Conservation (phyloP, 768 basidiomycete species). For the Panaeolus cyanescens region DNA sequence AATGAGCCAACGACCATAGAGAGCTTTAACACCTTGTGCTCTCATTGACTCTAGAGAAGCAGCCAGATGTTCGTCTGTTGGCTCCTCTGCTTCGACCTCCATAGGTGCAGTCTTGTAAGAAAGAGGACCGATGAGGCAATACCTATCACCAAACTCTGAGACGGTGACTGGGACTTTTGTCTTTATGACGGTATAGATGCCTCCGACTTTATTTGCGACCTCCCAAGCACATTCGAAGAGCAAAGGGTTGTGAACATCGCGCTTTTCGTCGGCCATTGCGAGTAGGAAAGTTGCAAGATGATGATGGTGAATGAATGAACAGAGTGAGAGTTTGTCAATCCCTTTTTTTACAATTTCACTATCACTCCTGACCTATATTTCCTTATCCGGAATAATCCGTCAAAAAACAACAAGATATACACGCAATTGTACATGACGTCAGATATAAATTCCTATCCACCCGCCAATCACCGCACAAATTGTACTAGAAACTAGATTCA, state of each 20-base stretch:
- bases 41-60: conserved; percentile 81
- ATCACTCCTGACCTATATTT: conserved; percentile 6
- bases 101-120: conserved; percentile 98
- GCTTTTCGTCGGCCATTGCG: conserved; percentile 43
- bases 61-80: conserved; percentile 78
- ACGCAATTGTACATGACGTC: conserved; percentile 26
- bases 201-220: conserved; percentile 98
- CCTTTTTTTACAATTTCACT: not conserved
- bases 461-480: conserved; percentile 32
- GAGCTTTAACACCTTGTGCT: conserved; percentile 85
- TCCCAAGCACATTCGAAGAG: conserved; percentile 99
- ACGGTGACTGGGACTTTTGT: conserved; percentile 99
- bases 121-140: conserved; percentile 96
- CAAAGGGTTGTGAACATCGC: conserved; percentile 77
- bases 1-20: conserved; percentile 98
- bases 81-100: conserved; percentile 96
- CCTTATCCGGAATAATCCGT: conserved; percentile 21
- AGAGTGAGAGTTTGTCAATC: not conserved
- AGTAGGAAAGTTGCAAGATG: conserved; percentile 14
- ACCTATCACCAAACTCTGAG: conserved; percentile 92
- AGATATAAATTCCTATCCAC: conserved; percentile 23
- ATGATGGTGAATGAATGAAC: conserved; percentile 4
- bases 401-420: conserved; percentile 9
- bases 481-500: conserved; percentile 43
- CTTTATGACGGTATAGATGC: conserved; percentile 99